Evolutionary conservation across 805 yeast species (phyloP).

Genomic region (Ogataea pilisensis): DNA sequence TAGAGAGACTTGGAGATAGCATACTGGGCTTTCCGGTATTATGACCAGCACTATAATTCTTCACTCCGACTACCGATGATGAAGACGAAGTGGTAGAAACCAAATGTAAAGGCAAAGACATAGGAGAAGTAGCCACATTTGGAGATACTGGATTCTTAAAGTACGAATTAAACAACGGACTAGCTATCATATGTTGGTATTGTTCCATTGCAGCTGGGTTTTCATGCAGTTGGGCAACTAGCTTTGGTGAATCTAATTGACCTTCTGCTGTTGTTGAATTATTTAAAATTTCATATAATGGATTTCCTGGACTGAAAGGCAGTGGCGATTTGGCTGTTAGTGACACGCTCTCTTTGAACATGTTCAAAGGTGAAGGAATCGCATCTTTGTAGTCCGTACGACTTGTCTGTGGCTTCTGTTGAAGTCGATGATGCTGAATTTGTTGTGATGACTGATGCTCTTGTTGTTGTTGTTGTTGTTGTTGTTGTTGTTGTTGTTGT

Average conservation of each 20-base stretch:
- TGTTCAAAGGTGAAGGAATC: conserved; percentile 16
- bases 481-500: not conserved
- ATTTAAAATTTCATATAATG: conserved; percentile 20
- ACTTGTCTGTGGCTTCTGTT: no score
- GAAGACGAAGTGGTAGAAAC: no score
- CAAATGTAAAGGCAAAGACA: conserved; percentile 5
- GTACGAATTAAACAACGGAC: conserved; percentile 14
- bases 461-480: conserved; percentile 1
- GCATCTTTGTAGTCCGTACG: no score
- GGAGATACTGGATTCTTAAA: conserved; percentile 12
- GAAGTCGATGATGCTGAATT: no score
- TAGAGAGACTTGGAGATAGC: conserved; percentile 26
- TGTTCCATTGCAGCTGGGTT: conserved; percentile 24
- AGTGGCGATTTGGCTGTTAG: conserved; percentile 12
- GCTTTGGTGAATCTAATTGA: conserved; percentile 23
- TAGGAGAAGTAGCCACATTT: conserved; percentile 10
- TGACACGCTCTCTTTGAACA: conserved; percentile 12
- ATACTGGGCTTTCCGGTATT: no score
- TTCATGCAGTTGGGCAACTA: conserved; percentile 19
- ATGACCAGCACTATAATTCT: no score
- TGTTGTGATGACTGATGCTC: not conserved
- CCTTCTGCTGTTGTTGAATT: conserved; percentile 17
- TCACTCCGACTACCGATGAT: no score
- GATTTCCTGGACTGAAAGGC: conserved; percentile 19
- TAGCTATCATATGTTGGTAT: conserved; percentile 15